Base-by-base conservation (phyloP, 2,329 filamentous ascomycete species). In the Arthroderma sp. region DNA sequence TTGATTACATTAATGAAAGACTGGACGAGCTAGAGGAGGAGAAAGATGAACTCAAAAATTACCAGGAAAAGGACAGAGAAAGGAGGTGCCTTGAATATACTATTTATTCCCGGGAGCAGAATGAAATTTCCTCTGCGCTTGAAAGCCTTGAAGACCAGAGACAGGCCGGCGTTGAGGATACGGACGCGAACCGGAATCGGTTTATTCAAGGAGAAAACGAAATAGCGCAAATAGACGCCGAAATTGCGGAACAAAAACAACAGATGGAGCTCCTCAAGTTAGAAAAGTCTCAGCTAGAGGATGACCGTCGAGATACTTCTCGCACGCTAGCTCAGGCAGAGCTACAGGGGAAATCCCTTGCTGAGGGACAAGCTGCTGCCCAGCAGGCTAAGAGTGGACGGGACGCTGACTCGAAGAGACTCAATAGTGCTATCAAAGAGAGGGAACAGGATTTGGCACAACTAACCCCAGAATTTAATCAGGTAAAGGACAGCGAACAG, bases 21-120 rank as follows among this genome's bases (percentile, higher is more conserved):
- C 71, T 98, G 44, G 74, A 71, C 34, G 91, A 98, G 63, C 72
- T 98, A 0, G 91, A 98, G 62, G 88, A 94, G 60, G 91, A 98
- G 64, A 96, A 96, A 62, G 87, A 95, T 57, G 93, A 98, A 63
- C 72, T 98, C 34, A 80, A 87, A 38, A 87, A 81, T 5, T 98
- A 88, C 60, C 91, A 96, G 62, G 87, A 94, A 49, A 94, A 93
- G 61, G 91, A 98, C 56, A 80, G 84, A 47, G 88, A 98, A 63
- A 79, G 87, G 47, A 75, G 88, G 52, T 95, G 88, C 60, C 72
- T 98, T 38, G 86, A 96, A 62, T 96, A 96, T 60, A 91, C 88
- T 0, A 88, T 94, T 56, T 87, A 94, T 63, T 81, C 91, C 53
- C 81, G 85, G 49, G 86, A 95, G 57, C 87, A 96, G 59, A 75